Evolutionary conservation across 108 stramenopile species (phyloP).

Genomic region (Cylindrotheca closterium): DNA sequence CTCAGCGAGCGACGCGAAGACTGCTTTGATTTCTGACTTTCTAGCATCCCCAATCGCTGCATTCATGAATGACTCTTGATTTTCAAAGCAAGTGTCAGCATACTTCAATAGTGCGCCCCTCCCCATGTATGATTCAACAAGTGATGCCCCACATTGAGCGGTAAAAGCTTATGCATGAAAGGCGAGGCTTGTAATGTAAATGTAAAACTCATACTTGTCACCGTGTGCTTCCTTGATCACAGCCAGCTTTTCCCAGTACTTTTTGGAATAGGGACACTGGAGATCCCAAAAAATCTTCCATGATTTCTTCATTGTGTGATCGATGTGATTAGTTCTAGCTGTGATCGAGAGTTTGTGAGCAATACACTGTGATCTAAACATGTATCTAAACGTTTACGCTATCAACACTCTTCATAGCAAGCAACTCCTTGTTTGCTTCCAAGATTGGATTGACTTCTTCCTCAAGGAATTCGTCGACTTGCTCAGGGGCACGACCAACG

Average conservation of each 20-base stretch:
- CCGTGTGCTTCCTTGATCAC: constrained; percentile 18
- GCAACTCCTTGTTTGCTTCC: constrained; percentile 65
- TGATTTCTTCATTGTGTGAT: constrained; percentile 8
- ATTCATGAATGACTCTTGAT: constrained; percentile 29
- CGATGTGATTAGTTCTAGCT: too few relatives aligned
- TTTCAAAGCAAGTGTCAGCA: constrained; percentile 32
- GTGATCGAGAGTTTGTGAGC: too few relatives aligned
- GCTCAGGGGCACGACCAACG: constrained; percentile 94
- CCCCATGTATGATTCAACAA: constrained; percentile 32
- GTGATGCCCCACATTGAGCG: constrained; percentile 34
- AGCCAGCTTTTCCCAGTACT: constrained; percentile 23
- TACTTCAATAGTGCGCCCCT: constrained; percentile 20
- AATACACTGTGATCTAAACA: not conserved
- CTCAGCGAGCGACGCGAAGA: constrained; percentile 35
- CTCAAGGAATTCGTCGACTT: constrained; percentile 92
- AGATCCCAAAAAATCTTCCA: constrained; percentile 41
- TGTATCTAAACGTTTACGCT: constrained; percentile 93
- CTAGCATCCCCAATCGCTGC: constrained; percentile 15
- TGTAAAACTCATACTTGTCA: constrained; percentile 22
- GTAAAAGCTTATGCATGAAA: constrained; percentile 44
- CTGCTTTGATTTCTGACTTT: constrained; percentile 27
- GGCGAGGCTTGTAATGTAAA: constrained; percentile 29
- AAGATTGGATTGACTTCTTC: constrained; percentile 91
- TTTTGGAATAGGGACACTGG: constrained; percentile 31
- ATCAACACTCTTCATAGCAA: constrained; percentile 80